phyloP scores from a whole-genome alignment of 306 rosid species.

The Lupinus albus region DNA sequence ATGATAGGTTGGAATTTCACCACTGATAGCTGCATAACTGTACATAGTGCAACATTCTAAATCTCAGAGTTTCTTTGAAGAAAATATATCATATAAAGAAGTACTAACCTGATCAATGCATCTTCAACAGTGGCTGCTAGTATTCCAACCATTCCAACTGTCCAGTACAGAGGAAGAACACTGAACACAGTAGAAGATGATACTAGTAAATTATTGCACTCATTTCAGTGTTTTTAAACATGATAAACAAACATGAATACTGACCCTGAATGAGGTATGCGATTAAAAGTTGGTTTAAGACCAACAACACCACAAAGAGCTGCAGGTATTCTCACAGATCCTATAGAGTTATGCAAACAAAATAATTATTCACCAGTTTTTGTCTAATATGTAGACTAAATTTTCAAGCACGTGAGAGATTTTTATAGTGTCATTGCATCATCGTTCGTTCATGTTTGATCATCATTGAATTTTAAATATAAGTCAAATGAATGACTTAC shows the following conservation, averaged over 20 bases:
- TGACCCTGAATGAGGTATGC: constrained; percentile 83
- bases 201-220: constrained; percentile 26
- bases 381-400: constrained; percentile 11
- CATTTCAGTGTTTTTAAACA: constrained; percentile 18
- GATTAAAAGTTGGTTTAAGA: constrained; percentile 80
- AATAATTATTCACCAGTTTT: constrained; percentile 13
- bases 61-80: constrained; percentile 8
- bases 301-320: constrained; percentile 91
- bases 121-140: constrained; percentile 80
- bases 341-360: constrained; percentile 45
- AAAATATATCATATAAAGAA: constrained; percentile 12
- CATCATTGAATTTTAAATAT: no score
- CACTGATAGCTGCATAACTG: constrained; percentile 86
- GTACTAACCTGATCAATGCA: constrained; percentile 72
- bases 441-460: no score
- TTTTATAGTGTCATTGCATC: background rate
- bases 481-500: no score
- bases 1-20: constrained; percentile 50
- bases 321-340: constrained; percentile 93
- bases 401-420: background rate
- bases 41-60: constrained; percentile 23
- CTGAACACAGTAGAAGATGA: constrained; percentile 48
- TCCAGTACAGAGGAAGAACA: constrained; percentile 90
- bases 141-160: constrained; percentile 90
- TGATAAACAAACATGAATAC: constrained; percentile 26